phyloP scores from a whole-genome alignment of 2,329 filamentous ascomycete genomes.

The Hypoxylon sp. region DNA sequence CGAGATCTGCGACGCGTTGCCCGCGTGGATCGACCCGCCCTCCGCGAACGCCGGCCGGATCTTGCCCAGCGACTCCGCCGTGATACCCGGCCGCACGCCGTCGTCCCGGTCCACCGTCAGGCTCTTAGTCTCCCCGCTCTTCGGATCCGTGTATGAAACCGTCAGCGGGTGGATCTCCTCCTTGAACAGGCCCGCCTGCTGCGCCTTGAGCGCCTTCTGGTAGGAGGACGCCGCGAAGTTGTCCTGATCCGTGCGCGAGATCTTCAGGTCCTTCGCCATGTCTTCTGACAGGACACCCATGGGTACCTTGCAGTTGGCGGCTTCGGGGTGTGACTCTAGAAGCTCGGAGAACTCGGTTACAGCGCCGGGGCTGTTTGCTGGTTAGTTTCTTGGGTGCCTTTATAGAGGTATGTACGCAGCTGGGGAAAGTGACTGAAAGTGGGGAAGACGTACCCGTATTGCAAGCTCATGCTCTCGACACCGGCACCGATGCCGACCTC shows the following conservation, averaged over 20 bases:
- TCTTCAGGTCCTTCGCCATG: slow-evolving; percentile 88
- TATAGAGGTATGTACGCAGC: background rate
- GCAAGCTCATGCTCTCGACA: slow-evolving; percentile 93
- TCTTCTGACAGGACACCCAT: slow-evolving; percentile 95
- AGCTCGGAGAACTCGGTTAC: slow-evolving; percentile 94
- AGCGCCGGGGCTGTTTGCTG: slow-evolving; percentile 72
- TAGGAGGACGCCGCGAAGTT: slow-evolving; percentile 94
- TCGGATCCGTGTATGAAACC: slow-evolving; percentile 90
- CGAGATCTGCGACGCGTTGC: slow-evolving; percentile 95
- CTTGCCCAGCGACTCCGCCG: slow-evolving; percentile 87
- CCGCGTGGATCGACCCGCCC: slow-evolving; percentile 93
- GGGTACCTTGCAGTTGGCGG: slow-evolving; percentile 96
- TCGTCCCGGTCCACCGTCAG: slow-evolving; percentile 89
- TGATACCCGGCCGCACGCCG: slow-evolving; percentile 86
- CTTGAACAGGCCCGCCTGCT: slow-evolving; percentile 89
- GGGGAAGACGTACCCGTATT: slow-evolving; percentile 77
- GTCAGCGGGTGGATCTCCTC: slow-evolving; percentile 90
- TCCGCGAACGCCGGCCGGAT: slow-evolving; percentile 91
- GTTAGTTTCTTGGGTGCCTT: slow-evolving; percentile 5
- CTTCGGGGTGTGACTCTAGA: slow-evolving; percentile 82
- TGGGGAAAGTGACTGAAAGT: background rate
- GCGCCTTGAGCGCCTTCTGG: slow-evolving; percentile 87
- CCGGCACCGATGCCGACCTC: slow-evolving; percentile 94
- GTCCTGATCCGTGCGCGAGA: slow-evolving; percentile 82
- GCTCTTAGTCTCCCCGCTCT: slow-evolving; percentile 85